Percentiles rank a stretch among this genome's conserved stretches.
Conservation (phyloP, 2,329 filamentous ascomycete genomes). For the Nectriaceae sp. region DNA sequence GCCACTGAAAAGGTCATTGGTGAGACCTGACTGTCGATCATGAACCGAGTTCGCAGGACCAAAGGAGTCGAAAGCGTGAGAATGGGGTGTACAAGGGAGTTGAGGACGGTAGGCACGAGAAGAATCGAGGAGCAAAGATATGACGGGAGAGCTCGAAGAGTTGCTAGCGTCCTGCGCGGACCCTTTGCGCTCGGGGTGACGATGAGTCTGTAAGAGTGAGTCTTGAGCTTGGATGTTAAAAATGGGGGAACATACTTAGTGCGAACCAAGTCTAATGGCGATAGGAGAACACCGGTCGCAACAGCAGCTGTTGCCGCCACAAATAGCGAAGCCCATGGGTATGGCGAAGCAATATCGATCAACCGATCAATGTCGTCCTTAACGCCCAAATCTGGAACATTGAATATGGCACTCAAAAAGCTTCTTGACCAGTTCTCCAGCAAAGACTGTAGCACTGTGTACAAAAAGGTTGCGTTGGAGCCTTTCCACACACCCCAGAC, state of each 20-base stretch:
- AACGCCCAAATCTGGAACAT: conserved; percentile 80
- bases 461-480: conserved; percentile 89
- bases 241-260: conserved; percentile 57
- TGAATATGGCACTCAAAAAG: conserved; percentile 85
- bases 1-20: conserved; percentile 80
- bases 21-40: conserved; percentile 78
- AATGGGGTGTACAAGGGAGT: conserved; percentile 81
- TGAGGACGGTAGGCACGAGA: conserved; percentile 80
- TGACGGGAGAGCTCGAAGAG: conserved; percentile 76
- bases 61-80: conserved; percentile 82
- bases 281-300: conserved; percentile 76
- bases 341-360: conserved; percentile 71
- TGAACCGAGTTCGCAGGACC: conserved; percentile 80
- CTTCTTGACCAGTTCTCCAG: conserved; percentile 92
- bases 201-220: conserved; percentile 64
- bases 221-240: not conserved
- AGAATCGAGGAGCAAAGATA: conserved; percentile 72
- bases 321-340: conserved; percentile 77
- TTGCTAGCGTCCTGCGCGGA: conserved; percentile 76
- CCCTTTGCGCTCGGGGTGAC: conserved; percentile 76
- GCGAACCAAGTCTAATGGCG: conserved; percentile 86
- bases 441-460: conserved; percentile 81
- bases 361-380: conserved; percentile 78
- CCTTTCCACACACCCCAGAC: conserved; percentile 94
- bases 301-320: conserved; percentile 67